Conservation (phyloP, 768 basidiomycete species). For the Kwoniella sp. region DNA sequence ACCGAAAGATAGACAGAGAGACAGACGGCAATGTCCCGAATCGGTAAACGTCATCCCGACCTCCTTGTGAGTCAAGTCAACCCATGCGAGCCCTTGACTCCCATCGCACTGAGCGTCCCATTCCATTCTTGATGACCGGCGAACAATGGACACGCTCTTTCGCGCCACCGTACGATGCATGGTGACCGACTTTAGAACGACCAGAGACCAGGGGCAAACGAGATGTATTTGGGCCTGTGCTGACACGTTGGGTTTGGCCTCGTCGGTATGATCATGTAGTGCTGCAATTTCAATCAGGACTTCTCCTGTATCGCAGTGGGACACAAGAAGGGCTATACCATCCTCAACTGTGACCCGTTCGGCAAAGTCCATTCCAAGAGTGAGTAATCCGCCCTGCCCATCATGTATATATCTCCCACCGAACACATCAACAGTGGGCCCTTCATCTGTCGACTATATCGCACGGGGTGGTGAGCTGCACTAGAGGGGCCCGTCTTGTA, state of each 20-base stretch:
- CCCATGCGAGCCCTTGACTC: no score
- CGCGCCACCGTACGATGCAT: no score
- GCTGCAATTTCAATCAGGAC: conserved; percentile 91
- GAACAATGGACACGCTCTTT: conserved; percentile 2
- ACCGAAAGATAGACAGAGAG: no score
- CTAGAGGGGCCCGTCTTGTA: not conserved
- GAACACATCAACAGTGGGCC: no score
- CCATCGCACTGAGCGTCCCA: no score
- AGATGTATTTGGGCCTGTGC: no score
- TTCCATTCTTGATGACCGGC: no score
- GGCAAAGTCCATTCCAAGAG: conserved; percentile 94
- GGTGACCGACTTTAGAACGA: no score
- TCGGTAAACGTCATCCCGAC: conserved; percentile 54
- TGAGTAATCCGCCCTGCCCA: conserved; percentile 59
- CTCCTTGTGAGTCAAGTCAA: conserved; percentile 43
- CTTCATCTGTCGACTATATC: no score
- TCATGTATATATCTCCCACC: no score
- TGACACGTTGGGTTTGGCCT: no score
- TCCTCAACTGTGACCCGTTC: conserved; percentile 97
- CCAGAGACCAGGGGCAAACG: no score
- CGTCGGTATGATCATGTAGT: conserved; percentile 37
- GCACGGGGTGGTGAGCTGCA: not conserved
- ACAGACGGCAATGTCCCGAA: conserved; percentile 36
- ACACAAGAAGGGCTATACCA: conserved; percentile 91
- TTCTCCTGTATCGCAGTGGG: conserved; percentile 97